phyloP scores from a whole-genome alignment of 345 rosid species.

The Anastatica hierochuntica region DNA sequence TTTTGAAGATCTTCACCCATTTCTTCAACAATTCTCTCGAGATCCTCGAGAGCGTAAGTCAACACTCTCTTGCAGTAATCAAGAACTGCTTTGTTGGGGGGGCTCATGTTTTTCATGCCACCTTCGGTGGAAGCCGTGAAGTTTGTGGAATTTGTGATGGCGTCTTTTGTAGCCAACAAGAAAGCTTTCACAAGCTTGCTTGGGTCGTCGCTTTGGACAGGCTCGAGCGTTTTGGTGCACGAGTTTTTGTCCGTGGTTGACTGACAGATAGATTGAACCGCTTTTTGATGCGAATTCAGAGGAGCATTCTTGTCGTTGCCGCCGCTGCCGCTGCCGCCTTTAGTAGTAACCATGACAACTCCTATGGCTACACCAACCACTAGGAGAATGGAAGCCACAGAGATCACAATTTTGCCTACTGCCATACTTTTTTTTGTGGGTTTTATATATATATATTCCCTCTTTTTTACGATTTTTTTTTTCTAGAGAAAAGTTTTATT shows the following conservation, averaged over 20 bases:
- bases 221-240: not conserved
- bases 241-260: not conserved
- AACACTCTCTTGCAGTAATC: constrained; percentile 20
- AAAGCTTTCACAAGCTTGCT: not conserved
- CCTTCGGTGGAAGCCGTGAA: not conserved
- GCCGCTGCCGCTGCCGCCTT: not conserved
- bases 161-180: not conserved
- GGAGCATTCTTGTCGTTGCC: not conserved
- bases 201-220: not conserved
- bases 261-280: not conserved
- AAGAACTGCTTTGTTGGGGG: not conserved
- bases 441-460: too few relatives aligned
- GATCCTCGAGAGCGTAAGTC: constrained; percentile 20
- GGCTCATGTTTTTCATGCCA: not conserved
- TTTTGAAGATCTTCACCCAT: not conserved
- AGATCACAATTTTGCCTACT: constrained; percentile 22
- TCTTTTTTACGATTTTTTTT: too few relatives aligned
- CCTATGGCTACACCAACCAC: constrained; percentile 39
- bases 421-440: constrained; percentile 9
- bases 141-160: not conserved
- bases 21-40: not conserved
- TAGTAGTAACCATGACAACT: constrained; percentile 19
- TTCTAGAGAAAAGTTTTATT: too few relatives aligned
- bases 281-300: constrained; percentile 25
- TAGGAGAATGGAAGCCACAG: constrained; percentile 35